Percentiles rank a stretch among this genome's conserved stretches.
Evolutionary conservation across 176 grass and related monocot genomes (phyloP).

Genomic region (Dactylis glomerata): DNA sequence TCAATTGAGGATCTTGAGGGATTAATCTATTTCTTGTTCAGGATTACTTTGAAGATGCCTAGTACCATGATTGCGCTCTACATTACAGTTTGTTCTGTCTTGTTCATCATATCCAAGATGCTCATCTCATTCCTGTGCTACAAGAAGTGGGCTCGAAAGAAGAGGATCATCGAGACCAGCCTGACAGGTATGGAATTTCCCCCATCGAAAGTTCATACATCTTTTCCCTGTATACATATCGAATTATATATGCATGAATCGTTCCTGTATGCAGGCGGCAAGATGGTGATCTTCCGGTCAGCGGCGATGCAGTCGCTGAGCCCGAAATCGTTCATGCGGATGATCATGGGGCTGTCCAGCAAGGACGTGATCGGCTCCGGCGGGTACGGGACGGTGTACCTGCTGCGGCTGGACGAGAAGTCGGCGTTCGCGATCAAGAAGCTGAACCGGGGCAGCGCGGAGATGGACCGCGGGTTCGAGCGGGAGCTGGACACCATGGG

Average conservation of each 20-base stretch:
- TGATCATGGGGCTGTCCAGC: slow-evolving; percentile 55
- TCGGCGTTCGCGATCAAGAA: slow-evolving; percentile 68
- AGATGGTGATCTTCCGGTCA: slow-evolving; percentile 75
- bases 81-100: slow-evolving; percentile 57
- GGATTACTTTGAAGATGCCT: slow-evolving; percentile 22
- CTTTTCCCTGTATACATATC: no score
- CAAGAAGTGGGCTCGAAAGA: slow-evolving; percentile 75
- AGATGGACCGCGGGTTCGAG: slow-evolving; percentile 68
- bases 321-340: slow-evolving; percentile 53
- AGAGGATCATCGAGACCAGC: slow-evolving; percentile 60
- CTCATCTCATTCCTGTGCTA: slow-evolving; percentile 70
- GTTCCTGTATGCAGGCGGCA: slow-evolving; percentile 35
- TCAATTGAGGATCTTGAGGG: background rate
- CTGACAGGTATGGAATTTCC: slow-evolving; percentile 37
- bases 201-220: background rate
- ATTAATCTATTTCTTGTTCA: background rate
- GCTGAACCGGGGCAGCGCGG: slow-evolving; percentile 50
- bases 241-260: background rate
- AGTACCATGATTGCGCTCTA: slow-evolving; percentile 45
- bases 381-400: slow-evolving; percentile 73
- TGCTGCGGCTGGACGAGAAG: slow-evolving; percentile 34
- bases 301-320: slow-evolving; percentile 37
- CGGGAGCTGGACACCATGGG: slow-evolving; percentile 80
- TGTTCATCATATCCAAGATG: slow-evolving; percentile 81
- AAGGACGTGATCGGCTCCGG: slow-evolving; percentile 81